Percentiles rank a stretch among this genome's conserved stretches.
These are phyloP conservation scores for Carnegiea gigantea DNA, from an alignment of 179 eudicot genomes.

Conservation along the genomic window DNA sequence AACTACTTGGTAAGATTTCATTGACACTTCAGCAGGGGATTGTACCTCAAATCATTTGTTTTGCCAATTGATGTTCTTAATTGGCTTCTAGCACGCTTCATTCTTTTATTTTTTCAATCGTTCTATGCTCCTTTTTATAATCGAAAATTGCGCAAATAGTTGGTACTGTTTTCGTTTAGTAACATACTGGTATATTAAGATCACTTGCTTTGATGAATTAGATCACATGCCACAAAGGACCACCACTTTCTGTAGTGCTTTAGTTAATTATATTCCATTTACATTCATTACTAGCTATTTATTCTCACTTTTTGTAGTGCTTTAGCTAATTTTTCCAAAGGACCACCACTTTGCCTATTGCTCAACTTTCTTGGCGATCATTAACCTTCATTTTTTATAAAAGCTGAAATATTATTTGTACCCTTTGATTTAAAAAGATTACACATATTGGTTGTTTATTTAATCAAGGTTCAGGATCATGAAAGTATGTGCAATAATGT, in stretches of 20 bases:
- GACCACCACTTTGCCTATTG: slow-evolving; percentile 34
- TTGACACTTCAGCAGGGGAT: no score
- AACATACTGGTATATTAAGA: no score
- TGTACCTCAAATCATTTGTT: no score
- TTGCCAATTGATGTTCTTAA: no score
- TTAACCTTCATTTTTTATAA: background rate
- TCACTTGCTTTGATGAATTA: no score
- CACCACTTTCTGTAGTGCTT: background rate
- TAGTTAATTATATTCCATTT: slow-evolving; percentile 27
- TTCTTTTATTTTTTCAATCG: no score
- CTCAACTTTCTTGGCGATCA: slow-evolving; percentile 14
- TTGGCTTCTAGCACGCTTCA: no score
- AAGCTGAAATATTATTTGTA: slow-evolving; percentile 20
- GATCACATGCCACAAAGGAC: slow-evolving; percentile 18
- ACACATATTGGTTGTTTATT: background rate
- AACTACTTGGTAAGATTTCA: no score
- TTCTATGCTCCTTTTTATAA: no score
- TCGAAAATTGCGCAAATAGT: no score
- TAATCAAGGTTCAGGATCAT: background rate
- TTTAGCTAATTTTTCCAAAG: slow-evolving; percentile 24
- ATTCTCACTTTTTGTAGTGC: slow-evolving; percentile 25
- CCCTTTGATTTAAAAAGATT: slow-evolving; percentile 14
- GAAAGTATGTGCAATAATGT: slow-evolving; percentile 1
- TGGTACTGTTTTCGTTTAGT: no score
- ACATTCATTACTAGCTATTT: slow-evolving; percentile 23